These are phyloP conservation scores for Salix exigua DNA, from an alignment of 345 rosid species.

Conservation along the genomic window DNA sequence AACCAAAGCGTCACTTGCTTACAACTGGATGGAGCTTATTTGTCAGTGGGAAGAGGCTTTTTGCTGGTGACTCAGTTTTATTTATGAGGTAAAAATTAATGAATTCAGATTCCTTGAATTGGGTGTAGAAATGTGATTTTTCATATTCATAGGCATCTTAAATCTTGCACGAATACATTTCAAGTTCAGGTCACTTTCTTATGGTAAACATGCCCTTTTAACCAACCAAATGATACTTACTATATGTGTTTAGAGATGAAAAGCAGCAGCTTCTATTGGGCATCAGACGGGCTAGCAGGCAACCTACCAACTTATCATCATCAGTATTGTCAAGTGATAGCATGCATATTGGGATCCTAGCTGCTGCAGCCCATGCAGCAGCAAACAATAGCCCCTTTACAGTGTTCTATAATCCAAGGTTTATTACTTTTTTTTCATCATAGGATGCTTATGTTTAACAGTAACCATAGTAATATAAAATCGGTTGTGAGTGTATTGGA, in stretches of 20 bases:
- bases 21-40: conserved; percentile 94
- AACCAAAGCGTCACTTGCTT: conserved; percentile 86
- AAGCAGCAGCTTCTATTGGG: conserved; percentile 83
- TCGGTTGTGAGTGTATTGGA: background rate
- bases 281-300: conserved; percentile 77
- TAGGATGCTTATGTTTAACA: background rate
- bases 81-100: conserved; percentile 55
- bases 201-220: background rate
- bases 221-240: background rate
- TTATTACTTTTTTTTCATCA: background rate
- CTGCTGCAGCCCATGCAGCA: conserved; percentile 98
- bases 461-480: background rate
- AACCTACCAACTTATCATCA: conserved; percentile 73
- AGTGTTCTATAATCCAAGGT: conserved; percentile 89
- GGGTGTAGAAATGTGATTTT: background rate
- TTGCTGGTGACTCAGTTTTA: conserved; percentile 80
- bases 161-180: background rate
- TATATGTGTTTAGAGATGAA: conserved; percentile 62
- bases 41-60: conserved; percentile 77
- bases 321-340: conserved; percentile 95
- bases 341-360: conserved; percentile 95
- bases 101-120: conserved; percentile 10
- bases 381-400: conserved; percentile 91
- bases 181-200: conserved; percentile 2
- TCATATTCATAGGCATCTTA: background rate